These are phyloP conservation scores for Ogataea zsoltii DNA, from an alignment of 805 yeast genomes.

Conservation along the genomic window DNA sequence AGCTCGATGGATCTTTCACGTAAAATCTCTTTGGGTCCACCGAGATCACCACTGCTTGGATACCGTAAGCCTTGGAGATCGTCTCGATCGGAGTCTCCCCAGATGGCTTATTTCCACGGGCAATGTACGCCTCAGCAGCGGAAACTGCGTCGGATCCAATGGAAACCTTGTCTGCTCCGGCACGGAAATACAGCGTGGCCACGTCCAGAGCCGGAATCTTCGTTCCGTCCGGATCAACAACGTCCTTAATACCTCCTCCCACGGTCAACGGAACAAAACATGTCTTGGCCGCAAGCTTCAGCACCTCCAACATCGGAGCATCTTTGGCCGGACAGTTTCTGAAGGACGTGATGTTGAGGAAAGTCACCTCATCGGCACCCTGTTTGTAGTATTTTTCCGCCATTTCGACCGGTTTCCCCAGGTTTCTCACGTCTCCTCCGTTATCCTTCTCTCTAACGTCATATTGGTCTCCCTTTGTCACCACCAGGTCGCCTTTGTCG, in stretches of 20 bases:
- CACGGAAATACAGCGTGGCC: conserved; percentile 86
- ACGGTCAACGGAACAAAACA: conserved; percentile 97
- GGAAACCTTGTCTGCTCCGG: conserved; percentile 98
- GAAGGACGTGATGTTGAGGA: conserved; percentile 92
- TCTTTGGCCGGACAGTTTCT: conserved; percentile 91
- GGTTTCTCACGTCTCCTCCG: conserved; percentile 73
- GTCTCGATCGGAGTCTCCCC: conserved; percentile 92
- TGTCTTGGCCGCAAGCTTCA: conserved; percentile 78
- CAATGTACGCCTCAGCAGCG: conserved; percentile 83
- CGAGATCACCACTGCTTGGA: conserved; percentile 95
- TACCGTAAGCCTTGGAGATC: conserved; percentile 88
- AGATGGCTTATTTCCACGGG: conserved; percentile 52
- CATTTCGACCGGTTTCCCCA: conserved; percentile 95
- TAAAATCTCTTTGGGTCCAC: conserved; percentile 95
- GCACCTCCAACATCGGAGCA: conserved; percentile 93
- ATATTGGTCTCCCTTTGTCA: conserved; percentile 97
- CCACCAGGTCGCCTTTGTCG: conserved; percentile 93
- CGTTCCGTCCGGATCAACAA: conserved; percentile 82
- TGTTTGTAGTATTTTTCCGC: conserved; percentile 88
- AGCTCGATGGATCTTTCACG: conserved; percentile 58
- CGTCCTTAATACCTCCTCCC: conserved; percentile 96
- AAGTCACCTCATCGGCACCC: conserved; percentile 97
- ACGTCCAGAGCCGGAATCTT: conserved; percentile 82
- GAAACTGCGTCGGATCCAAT: conserved; percentile 97
- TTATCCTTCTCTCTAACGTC: conserved; percentile 82